A percentile compares a stretch with the other conserved stretches of the same genome.
phyloP scores from a whole-genome alignment of 1,284 basidiomycete species.

The Paramarasmius palmivorus region DNA sequence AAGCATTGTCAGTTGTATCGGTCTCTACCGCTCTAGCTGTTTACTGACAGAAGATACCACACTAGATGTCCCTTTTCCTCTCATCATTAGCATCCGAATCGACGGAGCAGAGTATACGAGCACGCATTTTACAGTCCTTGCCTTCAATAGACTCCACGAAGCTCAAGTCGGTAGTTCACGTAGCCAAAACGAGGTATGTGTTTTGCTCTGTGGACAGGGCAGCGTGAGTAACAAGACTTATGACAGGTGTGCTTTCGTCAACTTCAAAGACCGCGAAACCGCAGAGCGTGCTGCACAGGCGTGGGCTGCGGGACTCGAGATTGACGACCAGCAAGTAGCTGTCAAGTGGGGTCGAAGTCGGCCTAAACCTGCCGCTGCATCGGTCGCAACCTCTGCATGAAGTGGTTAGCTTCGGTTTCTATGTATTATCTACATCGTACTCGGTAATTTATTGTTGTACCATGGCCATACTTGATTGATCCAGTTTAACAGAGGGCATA shows the following conservation, averaged over 20 bases:
- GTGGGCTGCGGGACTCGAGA: slow-evolving; percentile 85
- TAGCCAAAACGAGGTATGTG: slow-evolving; percentile 73
- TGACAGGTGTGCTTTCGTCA: slow-evolving; percentile 90
- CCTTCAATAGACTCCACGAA: slow-evolving; percentile 67
- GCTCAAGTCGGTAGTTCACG: slow-evolving; percentile 85
- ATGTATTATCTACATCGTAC: not conserved
- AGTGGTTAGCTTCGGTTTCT: slow-evolving; percentile 3
- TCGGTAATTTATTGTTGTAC: not conserved
- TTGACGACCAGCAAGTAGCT: slow-evolving; percentile 74
- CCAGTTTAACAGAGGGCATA: not conserved
- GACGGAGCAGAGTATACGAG: slow-evolving; percentile 79
- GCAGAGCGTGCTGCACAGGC: slow-evolving; percentile 88
- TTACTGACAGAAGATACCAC: slow-evolving; percentile 12
- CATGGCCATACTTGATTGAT: not conserved
- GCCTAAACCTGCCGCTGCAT: slow-evolving; percentile 29
- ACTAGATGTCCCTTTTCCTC: slow-evolving; percentile 88
- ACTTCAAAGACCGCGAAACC: slow-evolving; percentile 79
- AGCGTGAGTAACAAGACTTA: slow-evolving; percentile 8
- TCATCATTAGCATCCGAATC: slow-evolving; percentile 77
- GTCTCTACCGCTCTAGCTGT: not conserved
- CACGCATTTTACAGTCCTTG: slow-evolving; percentile 71
- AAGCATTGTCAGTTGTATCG: slow-evolving; percentile 65
- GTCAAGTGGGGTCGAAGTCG: slow-evolving; percentile 89
- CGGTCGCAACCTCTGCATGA: slow-evolving; percentile 20
- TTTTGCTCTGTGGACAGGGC: slow-evolving; percentile 20